Evolutionary conservation across 140 eudicot genomes (phyloP).

Genomic region (Anethum foeniculum): DNA sequence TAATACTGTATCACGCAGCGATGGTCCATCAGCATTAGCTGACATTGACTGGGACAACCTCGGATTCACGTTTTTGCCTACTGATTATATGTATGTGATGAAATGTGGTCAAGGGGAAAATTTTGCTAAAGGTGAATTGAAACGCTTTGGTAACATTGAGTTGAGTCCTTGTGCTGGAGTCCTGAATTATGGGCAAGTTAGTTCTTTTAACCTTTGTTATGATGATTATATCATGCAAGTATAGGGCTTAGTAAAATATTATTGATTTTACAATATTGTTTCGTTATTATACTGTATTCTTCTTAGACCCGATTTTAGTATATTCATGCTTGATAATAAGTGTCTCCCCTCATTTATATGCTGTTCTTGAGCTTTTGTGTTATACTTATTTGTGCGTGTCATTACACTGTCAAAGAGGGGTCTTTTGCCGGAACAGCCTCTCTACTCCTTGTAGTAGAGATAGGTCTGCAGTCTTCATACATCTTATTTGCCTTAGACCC

Average conservation of each 20-base stretch:
- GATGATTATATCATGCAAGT: background rate
- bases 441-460: background rate
- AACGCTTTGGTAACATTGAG: conserved; percentile 83
- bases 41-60: conserved; percentile 89
- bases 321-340: background rate
- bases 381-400: background rate
- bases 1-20: conserved; percentile 14
- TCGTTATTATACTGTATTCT: background rate
- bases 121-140: conserved; percentile 67
- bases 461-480: background rate
- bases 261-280: background rate
- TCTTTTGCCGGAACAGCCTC: background rate
- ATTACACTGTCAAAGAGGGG: background rate
- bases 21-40: conserved; percentile 37
- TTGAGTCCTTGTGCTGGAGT: conserved; percentile 84
- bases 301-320: background rate
- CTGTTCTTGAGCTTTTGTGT: background rate
- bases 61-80: conserved; percentile 61
- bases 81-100: conserved; percentile 79
- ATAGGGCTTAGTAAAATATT: background rate
- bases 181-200: conserved; percentile 92
- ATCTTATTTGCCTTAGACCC: background rate
- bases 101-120: conserved; percentile 60
- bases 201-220: conserved; percentile 23
- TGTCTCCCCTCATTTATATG: background rate